Base-by-base conservation (phyloP, 2,329 filamentous ascomycete genomes). In the Harringtonia lauricola region DNA sequence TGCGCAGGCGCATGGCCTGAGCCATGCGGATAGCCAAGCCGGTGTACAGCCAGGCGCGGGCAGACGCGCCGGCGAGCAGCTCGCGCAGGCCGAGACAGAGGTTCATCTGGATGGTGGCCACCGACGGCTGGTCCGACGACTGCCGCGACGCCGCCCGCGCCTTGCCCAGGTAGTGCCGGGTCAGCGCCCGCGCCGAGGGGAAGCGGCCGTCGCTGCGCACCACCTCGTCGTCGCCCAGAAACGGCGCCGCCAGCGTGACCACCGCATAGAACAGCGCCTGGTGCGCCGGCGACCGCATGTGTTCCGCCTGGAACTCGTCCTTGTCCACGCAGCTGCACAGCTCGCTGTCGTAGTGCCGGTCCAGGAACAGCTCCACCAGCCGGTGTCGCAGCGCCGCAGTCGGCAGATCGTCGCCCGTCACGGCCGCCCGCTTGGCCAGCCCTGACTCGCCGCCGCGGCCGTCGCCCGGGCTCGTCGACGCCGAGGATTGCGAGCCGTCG, bases 11-110 rank as follows among this genome's bases (percentile, higher is more conserved):
- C 17, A 40, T 18, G 3, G 38, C 38, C 28, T 40, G 26, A 3
- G 38, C 38, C 26, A 31, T 13, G 9, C 38, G 38, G 6, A 40
- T 15, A 4, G 45, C 45, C n/a, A 36, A 31, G 15, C 45, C 45
- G 10, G 41, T 37, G 21, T 41, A 30, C 41, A 47, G 36, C 41
- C 41, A 47, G 4, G 45, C 41, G 8, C 15, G 17, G 7, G 24
- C 24, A 3, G 26, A 14, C 13, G n/a, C 10, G 24, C 24, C 24
- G 24, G 10, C 10, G 17, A 40, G 29, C 26, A 37, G 19, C 19
- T 31, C 38, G 22, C 28, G 28, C 22, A 40, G 26, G 18, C 26
- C 19, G 5, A 40, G 28, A 14, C 26, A 31, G 6, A 40, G 26
- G 38, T 40, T 31, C 17, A 22, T 13, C 26, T 40, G 38, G 38